Base-by-base conservation (phyloP, 768 basidiomycete genomes). In the Pholiota microspora region DNA sequence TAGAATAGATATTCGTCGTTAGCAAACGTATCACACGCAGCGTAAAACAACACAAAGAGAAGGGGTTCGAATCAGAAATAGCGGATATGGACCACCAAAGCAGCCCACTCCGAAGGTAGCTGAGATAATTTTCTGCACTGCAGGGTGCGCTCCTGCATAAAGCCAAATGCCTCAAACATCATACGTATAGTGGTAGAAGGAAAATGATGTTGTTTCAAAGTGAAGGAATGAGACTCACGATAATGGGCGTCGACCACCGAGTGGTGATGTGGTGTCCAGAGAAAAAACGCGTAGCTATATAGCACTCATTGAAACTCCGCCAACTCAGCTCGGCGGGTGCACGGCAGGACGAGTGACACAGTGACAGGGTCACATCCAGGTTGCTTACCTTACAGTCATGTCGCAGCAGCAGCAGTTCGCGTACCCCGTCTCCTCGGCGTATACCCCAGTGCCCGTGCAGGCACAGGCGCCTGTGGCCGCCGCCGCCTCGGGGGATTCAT, bases 91-190 rank as follows among this genome's bases (percentile, higher is more conserved):
- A 65, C 71, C 59, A 65, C 75, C 74, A 75, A 78, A 72, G 74
- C 61, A 70, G 72, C 63, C 71, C 70, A 69, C 75, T 77, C 82
- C 82, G 86, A 88, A 91, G 89, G 89, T 90, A 90, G 88, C 88
- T 90, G 89, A 91, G 89, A 82, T 88, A 78, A 68, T 62, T 83
- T 86, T 91, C 88, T 88, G 85, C 89, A 90, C 70, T 76, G 86
- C 84, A 81, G 80, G 82, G 71, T 61, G 64, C 77, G 64, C 67
- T 69, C 80, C 76, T 74, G 82, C 87, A 61, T 90, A 89, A 89
- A 89, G 88, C 88, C 88, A 90, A 89, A 89, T 90, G 88, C 88
- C 88, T 90, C 88, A 89, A 88, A 85, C 88, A 90, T 90, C 88
- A 86, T 83, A 61, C 45, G 51, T 28, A 45, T 23, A 42, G 16